Evolutionary conservation across 1,284 basidiomycete genomes (phyloP).

Genomic region (Clitocybe nebularis): DNA sequence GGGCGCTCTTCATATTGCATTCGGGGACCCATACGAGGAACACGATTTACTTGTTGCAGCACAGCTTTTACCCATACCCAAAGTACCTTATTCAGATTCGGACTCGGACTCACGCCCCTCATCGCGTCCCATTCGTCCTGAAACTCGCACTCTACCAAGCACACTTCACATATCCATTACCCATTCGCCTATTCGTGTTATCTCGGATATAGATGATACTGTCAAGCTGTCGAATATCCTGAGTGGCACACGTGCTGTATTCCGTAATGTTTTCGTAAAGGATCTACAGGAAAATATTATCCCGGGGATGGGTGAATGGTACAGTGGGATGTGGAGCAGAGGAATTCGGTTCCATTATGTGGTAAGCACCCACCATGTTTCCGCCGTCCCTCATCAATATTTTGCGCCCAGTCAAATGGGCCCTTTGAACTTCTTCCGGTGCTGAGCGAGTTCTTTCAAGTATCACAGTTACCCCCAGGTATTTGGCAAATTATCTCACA

Average conservation of each 20-base stretch:
- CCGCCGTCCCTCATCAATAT: slow-evolving; percentile 8
- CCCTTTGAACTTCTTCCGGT: slow-evolving; percentile 85
- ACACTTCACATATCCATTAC: slow-evolving; percentile 47
- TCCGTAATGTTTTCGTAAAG: slow-evolving; percentile 76
- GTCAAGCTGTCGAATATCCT: slow-evolving; percentile 79
- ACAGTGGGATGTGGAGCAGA: slow-evolving; percentile 60
- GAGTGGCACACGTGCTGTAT: slow-evolving; percentile 69
- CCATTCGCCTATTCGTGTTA: slow-evolving; percentile 63
- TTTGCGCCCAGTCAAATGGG: slow-evolving; percentile 68
- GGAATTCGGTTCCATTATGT: slow-evolving; percentile 86
- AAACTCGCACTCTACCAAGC: slow-evolving; percentile 19
- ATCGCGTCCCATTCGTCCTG: neutral
- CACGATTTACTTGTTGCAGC: slow-evolving; percentile 58
- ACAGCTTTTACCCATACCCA: slow-evolving; percentile 37
- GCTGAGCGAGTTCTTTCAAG: slow-evolving; percentile 72
- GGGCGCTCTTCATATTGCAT: slow-evolving; percentile 51
- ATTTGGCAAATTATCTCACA: slow-evolving; percentile 12
- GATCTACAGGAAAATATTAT: slow-evolving; percentile 76
- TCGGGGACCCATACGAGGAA: slow-evolving; percentile 47
- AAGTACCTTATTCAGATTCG: slow-evolving; percentile 12
- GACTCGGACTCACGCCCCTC: neutral
- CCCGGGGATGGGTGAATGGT: slow-evolving; percentile 86
- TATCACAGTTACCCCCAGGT: slow-evolving; percentile 68
- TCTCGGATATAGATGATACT: slow-evolving; percentile 96
- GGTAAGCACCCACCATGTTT: slow-evolving; percentile 41